Evolutionary conservation across 305 asterid genomes (phyloP).

Genomic region (Withania somnifera): DNA sequence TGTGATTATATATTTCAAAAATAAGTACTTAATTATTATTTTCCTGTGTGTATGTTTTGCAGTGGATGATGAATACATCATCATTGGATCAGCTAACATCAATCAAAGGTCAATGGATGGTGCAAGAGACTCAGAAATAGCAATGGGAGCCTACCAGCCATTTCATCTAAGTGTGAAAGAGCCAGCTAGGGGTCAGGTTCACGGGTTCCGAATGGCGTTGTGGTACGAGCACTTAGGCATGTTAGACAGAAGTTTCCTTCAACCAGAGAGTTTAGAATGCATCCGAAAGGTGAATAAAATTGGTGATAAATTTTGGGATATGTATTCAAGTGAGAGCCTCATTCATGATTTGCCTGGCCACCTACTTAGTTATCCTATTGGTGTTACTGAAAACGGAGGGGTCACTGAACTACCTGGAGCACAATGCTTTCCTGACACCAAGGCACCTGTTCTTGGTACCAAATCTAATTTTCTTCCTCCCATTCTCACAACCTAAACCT

Average conservation of each 20-base stretch:
- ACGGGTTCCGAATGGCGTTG: constrained; percentile 34
- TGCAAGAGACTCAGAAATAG: constrained; percentile 37
- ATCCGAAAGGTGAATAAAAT: constrained; percentile 25
- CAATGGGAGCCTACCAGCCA: constrained; percentile 43
- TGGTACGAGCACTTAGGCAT: constrained; percentile 39
- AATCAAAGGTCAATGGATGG: constrained; percentile 45
- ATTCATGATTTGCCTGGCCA: constrained; percentile 35
- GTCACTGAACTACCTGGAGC: constrained; percentile 23
- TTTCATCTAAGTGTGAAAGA: constrained; percentile 18
- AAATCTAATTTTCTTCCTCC: constrained; percentile 17
- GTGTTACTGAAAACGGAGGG: constrained; percentile 19
- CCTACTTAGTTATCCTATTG: constrained; percentile 26
- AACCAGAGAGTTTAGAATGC: constrained; percentile 26
- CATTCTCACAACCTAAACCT: constrained; percentile 23
- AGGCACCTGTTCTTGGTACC: constrained; percentile 26
- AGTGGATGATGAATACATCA: constrained; percentile 44
- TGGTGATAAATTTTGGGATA: constrained; percentile 27
- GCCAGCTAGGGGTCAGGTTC: constrained; percentile 32
- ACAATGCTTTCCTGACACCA: constrained; percentile 26
- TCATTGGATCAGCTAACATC: constrained; percentile 39
- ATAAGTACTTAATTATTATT: background rate
- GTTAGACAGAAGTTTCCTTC: constrained; percentile 20
- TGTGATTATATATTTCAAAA: background rate
- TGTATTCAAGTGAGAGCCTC: constrained; percentile 15
- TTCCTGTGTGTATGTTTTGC: background rate